A percentile compares a stretch with the other conserved stretches of the same genome.
These are phyloP conservation scores for Puccinellia tenuiflora DNA, from an alignment of 176 grass and related monocot species.

Conservation along the genomic window DNA sequence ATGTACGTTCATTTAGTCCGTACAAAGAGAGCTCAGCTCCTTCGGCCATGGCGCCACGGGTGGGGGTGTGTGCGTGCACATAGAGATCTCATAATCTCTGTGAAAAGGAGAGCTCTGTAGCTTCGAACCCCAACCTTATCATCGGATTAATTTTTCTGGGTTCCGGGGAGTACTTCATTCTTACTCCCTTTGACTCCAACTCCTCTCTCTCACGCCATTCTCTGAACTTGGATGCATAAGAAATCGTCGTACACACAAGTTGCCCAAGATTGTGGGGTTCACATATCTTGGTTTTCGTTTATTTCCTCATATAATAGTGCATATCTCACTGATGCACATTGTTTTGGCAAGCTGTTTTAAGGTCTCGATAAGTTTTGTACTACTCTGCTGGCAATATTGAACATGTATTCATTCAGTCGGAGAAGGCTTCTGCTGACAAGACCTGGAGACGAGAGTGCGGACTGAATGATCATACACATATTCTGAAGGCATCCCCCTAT, in stretches of 20 bases:
- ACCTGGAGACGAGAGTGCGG: not conserved
- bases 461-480: not conserved
- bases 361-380: not conserved
- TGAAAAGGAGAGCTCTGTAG: conserved; percentile 43
- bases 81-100: conserved; percentile 50
- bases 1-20: conserved; percentile 10
- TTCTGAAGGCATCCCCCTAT: not conserved
- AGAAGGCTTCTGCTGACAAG: not conserved
- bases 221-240: conserved; percentile 27
- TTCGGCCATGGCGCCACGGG: not conserved
- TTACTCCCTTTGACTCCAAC: conserved; percentile 39
- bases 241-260: conserved; percentile 26
- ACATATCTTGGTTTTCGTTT: not conserved
- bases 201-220: conserved; percentile 33
- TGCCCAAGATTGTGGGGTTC: conserved; percentile 11
- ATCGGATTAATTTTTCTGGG: conserved; percentile 18
- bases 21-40: conserved; percentile 28
- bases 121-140: conserved; percentile 40
- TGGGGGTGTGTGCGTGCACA: conserved; percentile 28
- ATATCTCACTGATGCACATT: not conserved
- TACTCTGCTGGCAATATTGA: too few species aligned
- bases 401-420: not conserved
- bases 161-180: conserved; percentile 19
- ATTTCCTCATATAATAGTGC: not conserved
- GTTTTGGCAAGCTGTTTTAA: not conserved